Conservation (phyloP, 2,329 filamentous ascomycete species). For the Aspergillus pseudotamarii region DNA sequence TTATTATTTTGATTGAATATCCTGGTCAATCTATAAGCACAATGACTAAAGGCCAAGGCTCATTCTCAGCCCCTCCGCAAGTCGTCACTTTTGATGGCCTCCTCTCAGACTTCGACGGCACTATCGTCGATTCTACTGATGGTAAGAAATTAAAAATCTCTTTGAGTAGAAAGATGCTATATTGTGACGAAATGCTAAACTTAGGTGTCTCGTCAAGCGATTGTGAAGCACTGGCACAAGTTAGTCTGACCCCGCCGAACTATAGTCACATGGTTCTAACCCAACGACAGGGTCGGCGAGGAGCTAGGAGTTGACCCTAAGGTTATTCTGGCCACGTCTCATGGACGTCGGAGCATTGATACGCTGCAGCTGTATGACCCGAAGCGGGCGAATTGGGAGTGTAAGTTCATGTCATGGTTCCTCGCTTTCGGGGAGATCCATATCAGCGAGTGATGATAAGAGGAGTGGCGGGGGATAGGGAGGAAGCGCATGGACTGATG, state of each 20-base stretch:
- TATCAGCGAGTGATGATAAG: background rate
- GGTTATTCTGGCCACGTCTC: conserved; percentile 84
- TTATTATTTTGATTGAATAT: conserved; percentile 7
- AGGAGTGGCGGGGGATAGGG: background rate
- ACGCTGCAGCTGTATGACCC: conserved; percentile 77
- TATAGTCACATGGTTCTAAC: background rate
- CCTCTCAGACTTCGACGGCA: conserved; percentile 53
- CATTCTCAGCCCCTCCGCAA: conserved; percentile 46
- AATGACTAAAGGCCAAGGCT: conserved; percentile 36
- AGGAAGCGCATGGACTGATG: background rate
- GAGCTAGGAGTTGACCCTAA: conserved; percentile 85
- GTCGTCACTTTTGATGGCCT: conserved; percentile 45
- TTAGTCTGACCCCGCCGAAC: conserved; percentile 28
- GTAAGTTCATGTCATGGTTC: conserved; percentile 56
- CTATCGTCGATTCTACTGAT: conserved; percentile 51
- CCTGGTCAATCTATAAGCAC: conserved; percentile 17
- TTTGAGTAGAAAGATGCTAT: conserved; percentile 48
- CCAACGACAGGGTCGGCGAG: conserved; percentile 54
- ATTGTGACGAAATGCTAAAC: conserved; percentile 46
- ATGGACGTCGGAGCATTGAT: conserved; percentile 88
- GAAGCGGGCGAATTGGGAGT: conserved; percentile 89
- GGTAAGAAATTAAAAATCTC: conserved; percentile 30
- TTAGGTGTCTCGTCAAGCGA: conserved; percentile 43
- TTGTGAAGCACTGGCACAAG: conserved; percentile 66
- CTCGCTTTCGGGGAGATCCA: conserved; percentile 3